phyloP scores from a whole-genome alignment of 139 green algal species.

The Haematococcus sp. region DNA sequence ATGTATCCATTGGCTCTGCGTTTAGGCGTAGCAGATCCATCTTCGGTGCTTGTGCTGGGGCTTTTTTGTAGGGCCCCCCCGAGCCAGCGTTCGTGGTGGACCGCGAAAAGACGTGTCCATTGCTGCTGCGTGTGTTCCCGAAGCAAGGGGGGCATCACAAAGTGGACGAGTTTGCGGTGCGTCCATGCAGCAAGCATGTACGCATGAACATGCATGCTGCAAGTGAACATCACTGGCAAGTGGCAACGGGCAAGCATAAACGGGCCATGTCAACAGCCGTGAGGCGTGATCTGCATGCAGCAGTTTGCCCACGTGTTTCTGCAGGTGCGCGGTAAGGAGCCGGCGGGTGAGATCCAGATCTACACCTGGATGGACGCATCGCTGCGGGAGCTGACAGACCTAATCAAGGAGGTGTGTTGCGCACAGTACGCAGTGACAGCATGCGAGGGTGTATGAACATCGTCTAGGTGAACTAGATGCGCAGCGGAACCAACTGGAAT shows the following conservation, averaged over 20 bases:
- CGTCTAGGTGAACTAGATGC: too few species aligned
- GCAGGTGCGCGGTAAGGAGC: slow-evolving; percentile 1
- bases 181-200: too few species aligned
- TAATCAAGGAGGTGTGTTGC: slow-evolving; percentile 83
- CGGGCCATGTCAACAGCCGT: neutral
- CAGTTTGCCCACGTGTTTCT: too few species aligned
- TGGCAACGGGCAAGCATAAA: neutral
- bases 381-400: slow-evolving; percentile 85
- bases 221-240: neutral
- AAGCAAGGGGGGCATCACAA: slow-evolving; percentile 72
- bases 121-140: slow-evolving; percentile 84
- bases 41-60: too few species aligned
- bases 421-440: too few species aligned
- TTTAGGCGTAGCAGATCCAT: too few species aligned
- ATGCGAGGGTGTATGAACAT: neutral
- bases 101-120: slow-evolving; percentile 68
- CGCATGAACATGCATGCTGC: neutral
- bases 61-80: neutral
- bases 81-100: slow-evolving; percentile 28
- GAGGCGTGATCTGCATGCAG: neutral
- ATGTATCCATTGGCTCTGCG: too few species aligned
- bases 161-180: slow-evolving; percentile 61
- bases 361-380: slow-evolving; percentile 95
- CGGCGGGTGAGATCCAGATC: slow-evolving; percentile 60
- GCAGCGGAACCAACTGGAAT: too few species aligned